Evolutionary conservation across 2,329 filamentous ascomycete genomes (phyloP), one percentile per base, ranked within the genome.

Genomic region (Tolypocladium sp.): DNA sequence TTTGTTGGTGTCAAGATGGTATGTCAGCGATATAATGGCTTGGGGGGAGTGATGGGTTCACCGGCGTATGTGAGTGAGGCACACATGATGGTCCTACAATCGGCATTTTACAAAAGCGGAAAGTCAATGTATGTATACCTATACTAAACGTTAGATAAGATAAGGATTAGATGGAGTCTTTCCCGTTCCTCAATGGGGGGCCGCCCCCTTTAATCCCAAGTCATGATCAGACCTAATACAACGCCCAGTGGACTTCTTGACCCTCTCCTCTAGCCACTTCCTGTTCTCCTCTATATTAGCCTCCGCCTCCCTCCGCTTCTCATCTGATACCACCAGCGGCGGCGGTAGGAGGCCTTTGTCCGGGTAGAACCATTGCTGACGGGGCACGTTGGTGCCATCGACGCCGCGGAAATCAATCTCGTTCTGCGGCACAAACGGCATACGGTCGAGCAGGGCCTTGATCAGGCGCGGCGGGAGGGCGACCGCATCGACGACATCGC

Each of bases 401-500:
- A 64, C 55, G 3, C 62, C 65, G 6, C 61, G 57, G 8, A 58
- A 64, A 1, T 5, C 22, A 17, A 52, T 46, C 22, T 60, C 60
- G 9, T 22, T 1, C 42, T 63, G 55, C n/a, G 52, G 51, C 5
- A 56, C 53, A 25, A 59, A 64, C 1, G 61, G 61, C 1, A 59
- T 20, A 2, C 59, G 60, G 54, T 66, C 64, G 2, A 66, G 25
- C 4, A 61, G 30, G 8, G 63, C 62, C 41, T 66, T 65, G 38
- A 66, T 58, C 0, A 65, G 53, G 1, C 30, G 20, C 0, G 62
- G 63, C 0, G 51, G 35, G 10, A 64, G 57, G 3, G 60, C 30
- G 2, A 54, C 59, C 1, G 65, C 64, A 37, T 62, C 61, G n/a
- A 63, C 35, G 5, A 66, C 53, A 13, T 62, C 55, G 13, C 64